phyloP scores from a whole-genome alignment of 2,329 filamentous ascomycete species.

The Neonectria sp. region DNA sequence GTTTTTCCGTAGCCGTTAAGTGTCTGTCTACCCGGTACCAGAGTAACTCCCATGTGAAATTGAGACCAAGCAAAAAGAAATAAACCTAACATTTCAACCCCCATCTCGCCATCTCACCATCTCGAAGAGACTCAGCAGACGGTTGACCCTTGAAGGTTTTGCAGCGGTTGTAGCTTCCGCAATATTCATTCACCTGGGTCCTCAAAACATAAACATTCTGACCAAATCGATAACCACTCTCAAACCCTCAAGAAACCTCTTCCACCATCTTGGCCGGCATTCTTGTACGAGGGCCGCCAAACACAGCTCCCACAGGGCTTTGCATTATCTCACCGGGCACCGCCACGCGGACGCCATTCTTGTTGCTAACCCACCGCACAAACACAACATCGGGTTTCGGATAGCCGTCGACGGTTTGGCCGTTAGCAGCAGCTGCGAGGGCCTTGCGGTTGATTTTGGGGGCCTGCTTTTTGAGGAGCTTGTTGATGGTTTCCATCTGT shows the following conservation, averaged over 20 bases:
- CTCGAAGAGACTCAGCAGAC: neutral
- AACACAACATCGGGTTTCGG: constrained; percentile 72
- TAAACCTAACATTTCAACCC: neutral
- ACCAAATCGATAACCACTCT: neutral
- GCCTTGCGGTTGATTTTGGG: constrained; percentile 77
- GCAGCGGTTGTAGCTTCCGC: neutral
- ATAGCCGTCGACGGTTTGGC: constrained; percentile 61
- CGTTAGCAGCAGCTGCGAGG: constrained; percentile 51
- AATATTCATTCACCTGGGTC: too few relatives aligned
- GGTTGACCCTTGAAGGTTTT: neutral
- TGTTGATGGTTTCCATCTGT: constrained; percentile 93
- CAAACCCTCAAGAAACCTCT: constrained; percentile 61
- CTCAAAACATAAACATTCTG: neutral
- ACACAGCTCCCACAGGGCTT: constrained; percentile 73
- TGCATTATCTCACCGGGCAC: constrained; percentile 79
- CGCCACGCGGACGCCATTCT: constrained; percentile 73
- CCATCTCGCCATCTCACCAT: neutral
- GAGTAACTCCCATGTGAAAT: neutral
- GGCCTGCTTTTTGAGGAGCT: constrained; percentile 88
- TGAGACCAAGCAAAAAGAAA: neutral
- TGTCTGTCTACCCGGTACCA: neutral
- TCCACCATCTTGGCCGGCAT: constrained; percentile 67
- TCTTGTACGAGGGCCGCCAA: constrained; percentile 57
- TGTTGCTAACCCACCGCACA: constrained; percentile 80
- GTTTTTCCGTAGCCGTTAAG: neutral